A percentile compares a stretch with the other conserved stretches of the same genome.
phyloP scores from a whole-genome alignment of 1,284 basidiomycete species.

The Ustilago sp. region DNA sequence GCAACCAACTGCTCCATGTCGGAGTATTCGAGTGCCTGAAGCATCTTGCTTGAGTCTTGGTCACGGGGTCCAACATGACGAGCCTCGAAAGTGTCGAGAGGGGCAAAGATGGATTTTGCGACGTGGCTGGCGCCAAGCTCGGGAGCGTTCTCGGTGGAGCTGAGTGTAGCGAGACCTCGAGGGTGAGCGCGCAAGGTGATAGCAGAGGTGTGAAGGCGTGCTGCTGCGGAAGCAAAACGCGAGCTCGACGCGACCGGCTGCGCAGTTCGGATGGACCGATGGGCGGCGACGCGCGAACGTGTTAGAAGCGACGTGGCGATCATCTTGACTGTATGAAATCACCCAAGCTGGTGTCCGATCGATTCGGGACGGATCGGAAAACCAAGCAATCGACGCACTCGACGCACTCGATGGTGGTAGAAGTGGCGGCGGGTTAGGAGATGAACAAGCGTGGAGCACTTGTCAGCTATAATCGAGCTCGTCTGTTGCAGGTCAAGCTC shows the following conservation, averaged over 20 bases:
- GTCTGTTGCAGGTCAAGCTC: conserved; percentile 13
- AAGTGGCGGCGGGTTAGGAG: conserved; percentile 6
- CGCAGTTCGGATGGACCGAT: conserved; percentile 29
- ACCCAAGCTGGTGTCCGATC: not conserved
- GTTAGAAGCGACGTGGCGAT: conserved; percentile 37
- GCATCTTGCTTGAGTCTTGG: conserved; percentile 59
- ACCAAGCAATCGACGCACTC: not conserved
- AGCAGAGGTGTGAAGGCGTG: conserved; percentile 9
- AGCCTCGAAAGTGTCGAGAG: conserved; percentile 63
- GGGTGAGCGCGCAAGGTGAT: conserved; percentile 2
- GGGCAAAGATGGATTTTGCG: conserved; percentile 61
- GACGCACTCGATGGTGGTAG: not conserved
- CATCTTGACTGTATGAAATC: conserved; percentile 13
- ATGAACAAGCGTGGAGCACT: not conserved
- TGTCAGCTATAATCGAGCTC: not conserved
- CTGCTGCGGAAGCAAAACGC: conserved; percentile 12
- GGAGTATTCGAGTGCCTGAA: conserved; percentile 61
- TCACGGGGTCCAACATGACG: conserved; percentile 66
- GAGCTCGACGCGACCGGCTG: conserved; percentile 29
- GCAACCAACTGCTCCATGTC: conserved; percentile 62
- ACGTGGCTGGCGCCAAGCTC: conserved; percentile 53
- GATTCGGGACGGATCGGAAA: conserved; percentile 8
- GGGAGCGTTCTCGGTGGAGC: conserved; percentile 54
- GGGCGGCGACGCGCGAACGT: conserved; percentile 37
- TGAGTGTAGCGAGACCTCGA: conserved; percentile 45